Evolutionary conservation across 164 flowering plant species (phyloP).

Genomic region (Chimonanthus praecox): DNA sequence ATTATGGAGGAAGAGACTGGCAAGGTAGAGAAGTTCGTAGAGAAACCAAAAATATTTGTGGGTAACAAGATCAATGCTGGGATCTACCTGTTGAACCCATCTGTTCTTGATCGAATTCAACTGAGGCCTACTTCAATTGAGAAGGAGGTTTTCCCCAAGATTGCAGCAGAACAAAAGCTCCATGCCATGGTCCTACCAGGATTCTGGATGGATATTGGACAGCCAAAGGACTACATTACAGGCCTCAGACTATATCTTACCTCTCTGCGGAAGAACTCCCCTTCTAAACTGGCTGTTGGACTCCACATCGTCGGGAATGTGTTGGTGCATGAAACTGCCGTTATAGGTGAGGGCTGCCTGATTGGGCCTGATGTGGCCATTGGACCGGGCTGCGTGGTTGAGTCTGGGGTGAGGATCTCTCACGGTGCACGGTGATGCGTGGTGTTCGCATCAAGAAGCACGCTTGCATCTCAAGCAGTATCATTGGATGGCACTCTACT

Average conservation of each 20-base stretch:
- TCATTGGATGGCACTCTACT: slow-evolving; percentile 97
- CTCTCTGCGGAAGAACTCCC: slow-evolving; percentile 65
- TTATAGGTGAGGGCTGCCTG: slow-evolving; percentile 90
- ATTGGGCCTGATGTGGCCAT: slow-evolving; percentile 98
- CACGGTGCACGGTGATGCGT: slow-evolving; percentile 91
- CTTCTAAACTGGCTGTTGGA: slow-evolving; percentile 63
- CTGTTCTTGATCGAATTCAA: slow-evolving; percentile 81
- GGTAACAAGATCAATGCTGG: slow-evolving; percentile 99
- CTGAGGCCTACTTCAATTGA: slow-evolving; percentile 90
- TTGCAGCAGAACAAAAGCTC: slow-evolving; percentile 74
- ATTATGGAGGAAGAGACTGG: slow-evolving; percentile 87
- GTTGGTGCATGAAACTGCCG: slow-evolving; percentile 76
- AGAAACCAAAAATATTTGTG: slow-evolving; percentile 88
- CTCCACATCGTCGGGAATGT: slow-evolving; percentile 82
- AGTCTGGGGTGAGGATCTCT: slow-evolving; percentile 92
- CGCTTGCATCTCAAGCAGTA: slow-evolving; percentile 86
- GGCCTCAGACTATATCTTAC: slow-evolving; percentile 87
- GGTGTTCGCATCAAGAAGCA: slow-evolving; percentile 90
- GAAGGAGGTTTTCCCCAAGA: slow-evolving; percentile 88
- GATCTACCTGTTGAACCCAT: slow-evolving; percentile 89
- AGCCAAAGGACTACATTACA: slow-evolving; percentile 90
- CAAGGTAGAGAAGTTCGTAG: slow-evolving; percentile 82
- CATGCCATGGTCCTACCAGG: slow-evolving; percentile 97
- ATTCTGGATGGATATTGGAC: slow-evolving; percentile 99
- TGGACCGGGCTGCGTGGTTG: slow-evolving; percentile 93